Percentiles rank a stretch among this genome's conserved stretches.
Conservation (phyloP, 2,329 filamentous ascomycete genomes). For the Rutstroemia sp. region DNA sequence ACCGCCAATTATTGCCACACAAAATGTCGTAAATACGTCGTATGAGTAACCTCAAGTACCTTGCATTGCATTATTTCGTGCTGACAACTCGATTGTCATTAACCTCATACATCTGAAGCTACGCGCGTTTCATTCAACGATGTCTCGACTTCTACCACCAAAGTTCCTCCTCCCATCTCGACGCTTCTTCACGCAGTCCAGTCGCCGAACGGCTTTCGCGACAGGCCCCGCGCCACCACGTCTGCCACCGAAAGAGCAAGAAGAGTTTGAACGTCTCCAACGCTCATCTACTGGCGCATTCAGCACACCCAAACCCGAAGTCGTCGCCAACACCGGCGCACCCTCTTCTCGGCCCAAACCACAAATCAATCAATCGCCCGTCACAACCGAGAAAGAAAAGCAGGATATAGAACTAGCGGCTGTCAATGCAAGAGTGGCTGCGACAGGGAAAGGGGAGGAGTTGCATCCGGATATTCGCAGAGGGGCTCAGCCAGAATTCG, state of each 20-base stretch:
- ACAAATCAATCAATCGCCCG: conserved; percentile 43
- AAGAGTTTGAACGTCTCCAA: conserved; percentile 83
- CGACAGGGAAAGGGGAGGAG: conserved; percentile 53
- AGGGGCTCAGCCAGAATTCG: conserved; percentile 84
- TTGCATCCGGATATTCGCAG: conserved; percentile 64
- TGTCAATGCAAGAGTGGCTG: conserved; percentile 38
- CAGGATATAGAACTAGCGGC: conserved; percentile 22
- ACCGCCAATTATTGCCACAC: too few species aligned
- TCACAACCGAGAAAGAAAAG: conserved; percentile 14
- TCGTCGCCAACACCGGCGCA: conserved; percentile 17
- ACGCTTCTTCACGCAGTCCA: conserved; percentile 24
- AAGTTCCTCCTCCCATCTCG: conserved; percentile 23
- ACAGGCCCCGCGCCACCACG: conserved; percentile 68
- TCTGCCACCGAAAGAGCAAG: conserved; percentile 81
- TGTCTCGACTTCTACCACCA: conserved; percentile 25
- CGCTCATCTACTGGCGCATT: conserved; percentile 68
- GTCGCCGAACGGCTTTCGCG: conserved; percentile 34
- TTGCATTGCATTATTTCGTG: too few species aligned
- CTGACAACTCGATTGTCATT: too few species aligned
- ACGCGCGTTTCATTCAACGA: conserved; percentile 7
- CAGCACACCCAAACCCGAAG: conserved; percentile 47
- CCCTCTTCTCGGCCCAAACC: conserved; percentile 27
- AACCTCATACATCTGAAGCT: too few species aligned
- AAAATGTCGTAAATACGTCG: too few species aligned
- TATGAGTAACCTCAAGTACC: too few species aligned